Conservation (phyloP, 2,329 filamentous ascomycete genomes). For the Clarireedia sp. region DNA sequence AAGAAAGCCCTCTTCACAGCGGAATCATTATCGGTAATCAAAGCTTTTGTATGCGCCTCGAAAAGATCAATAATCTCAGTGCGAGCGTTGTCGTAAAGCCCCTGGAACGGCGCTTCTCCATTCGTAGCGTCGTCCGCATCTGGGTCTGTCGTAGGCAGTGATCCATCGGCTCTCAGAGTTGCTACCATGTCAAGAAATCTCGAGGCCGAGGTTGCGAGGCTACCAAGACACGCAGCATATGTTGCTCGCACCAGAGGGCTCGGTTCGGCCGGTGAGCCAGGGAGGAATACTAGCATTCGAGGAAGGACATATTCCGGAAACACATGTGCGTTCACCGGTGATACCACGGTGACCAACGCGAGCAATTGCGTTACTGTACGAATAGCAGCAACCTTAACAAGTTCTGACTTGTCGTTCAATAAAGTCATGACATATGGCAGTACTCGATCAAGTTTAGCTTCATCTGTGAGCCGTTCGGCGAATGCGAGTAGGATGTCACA, state of each 20-base stretch:
- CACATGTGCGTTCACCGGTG: slow-evolving; percentile 63
- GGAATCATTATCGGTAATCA: slow-evolving; percentile 80
- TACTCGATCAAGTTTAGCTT: slow-evolving; percentile 89
- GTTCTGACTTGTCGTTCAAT: slow-evolving; percentile 72
- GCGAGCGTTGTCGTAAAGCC: slow-evolving; percentile 80
- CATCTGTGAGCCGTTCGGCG: slow-evolving; percentile 82
- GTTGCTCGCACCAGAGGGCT: slow-evolving; percentile 74
- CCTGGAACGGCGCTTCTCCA: slow-evolving; percentile 65
- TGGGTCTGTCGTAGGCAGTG: slow-evolving; percentile 67
- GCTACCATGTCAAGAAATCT: slow-evolving; percentile 87
- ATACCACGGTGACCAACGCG: slow-evolving; percentile 80
- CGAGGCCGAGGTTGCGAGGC: slow-evolving; percentile 75
- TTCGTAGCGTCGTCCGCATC: slow-evolving; percentile 67
- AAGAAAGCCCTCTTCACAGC: slow-evolving; percentile 86
- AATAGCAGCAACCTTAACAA: slow-evolving; percentile 78
- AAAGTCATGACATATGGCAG: slow-evolving; percentile 82
- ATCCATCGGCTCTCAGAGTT: slow-evolving; percentile 74
- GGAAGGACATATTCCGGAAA: slow-evolving; percentile 62
- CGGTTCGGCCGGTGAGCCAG: slow-evolving; percentile 44
- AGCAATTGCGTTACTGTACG: slow-evolving; percentile 83
- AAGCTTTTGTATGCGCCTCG: slow-evolving; percentile 78
- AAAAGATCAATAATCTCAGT: slow-evolving; percentile 76
- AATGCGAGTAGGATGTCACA: slow-evolving; percentile 91
- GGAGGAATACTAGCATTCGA: slow-evolving; percentile 52
- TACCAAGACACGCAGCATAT: slow-evolving; percentile 87